phyloP scores from a whole-genome alignment of 805 yeast genomes.

The Candida boleticola region DNA sequence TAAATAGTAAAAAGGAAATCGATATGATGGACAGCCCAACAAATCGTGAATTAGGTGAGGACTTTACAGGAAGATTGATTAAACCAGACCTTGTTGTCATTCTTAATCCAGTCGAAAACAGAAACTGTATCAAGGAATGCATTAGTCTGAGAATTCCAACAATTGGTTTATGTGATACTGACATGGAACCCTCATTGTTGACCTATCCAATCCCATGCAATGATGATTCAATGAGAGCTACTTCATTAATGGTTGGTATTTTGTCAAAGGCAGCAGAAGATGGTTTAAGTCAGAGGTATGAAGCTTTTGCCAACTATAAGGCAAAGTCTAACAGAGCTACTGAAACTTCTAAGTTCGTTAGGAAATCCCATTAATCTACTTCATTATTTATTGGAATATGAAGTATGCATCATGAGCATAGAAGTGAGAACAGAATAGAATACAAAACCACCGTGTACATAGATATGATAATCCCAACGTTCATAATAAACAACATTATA shows the following conservation, averaged over 20 bases:
- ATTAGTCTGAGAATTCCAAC: slow-evolving; percentile 83
- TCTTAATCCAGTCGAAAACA: slow-evolving; percentile 84
- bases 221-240: slow-evolving; percentile 84
- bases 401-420: too few species aligned
- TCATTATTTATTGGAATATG: too few species aligned
- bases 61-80: slow-evolving; percentile 52
- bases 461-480: too few species aligned
- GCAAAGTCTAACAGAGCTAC: not conserved
- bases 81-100: slow-evolving; percentile 89
- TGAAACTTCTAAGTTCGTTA: not conserved
- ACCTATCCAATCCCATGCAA: slow-evolving; percentile 97
- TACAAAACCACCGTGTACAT: too few species aligned
- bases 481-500: too few species aligned
- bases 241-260: slow-evolving; percentile 77
- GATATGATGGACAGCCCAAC: slow-evolving; percentile 73
- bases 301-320: slow-evolving; percentile 11
- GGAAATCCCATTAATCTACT: too few species aligned
- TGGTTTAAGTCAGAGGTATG: slow-evolving; percentile 63
- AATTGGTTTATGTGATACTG: slow-evolving; percentile 90
- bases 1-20: slow-evolving; percentile 50
- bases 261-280: slow-evolving; percentile 80
- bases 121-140: slow-evolving; percentile 80
- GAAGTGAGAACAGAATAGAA: too few species aligned
- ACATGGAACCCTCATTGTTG: slow-evolving; percentile 83
- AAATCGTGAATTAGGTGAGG: slow-evolving; percentile 48